Percentiles rank a stretch among this genome's conserved stretches.
phyloP scores from a whole-genome alignment of 768 basidiomycete species.

The Tulasnella sp. region DNA sequence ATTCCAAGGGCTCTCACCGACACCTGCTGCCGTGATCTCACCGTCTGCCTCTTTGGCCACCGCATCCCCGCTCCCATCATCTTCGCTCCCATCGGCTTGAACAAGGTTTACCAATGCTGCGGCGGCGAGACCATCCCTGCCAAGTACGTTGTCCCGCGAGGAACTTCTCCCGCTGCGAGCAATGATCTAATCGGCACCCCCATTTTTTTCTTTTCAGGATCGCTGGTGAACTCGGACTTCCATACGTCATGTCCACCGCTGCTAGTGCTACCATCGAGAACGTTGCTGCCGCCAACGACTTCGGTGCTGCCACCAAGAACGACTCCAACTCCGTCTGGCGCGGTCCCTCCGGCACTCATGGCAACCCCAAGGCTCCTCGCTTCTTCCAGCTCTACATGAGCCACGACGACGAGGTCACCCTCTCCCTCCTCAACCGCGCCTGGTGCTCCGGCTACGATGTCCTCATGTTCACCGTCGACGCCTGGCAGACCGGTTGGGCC shows the following conservation, averaged over 20 bases:
- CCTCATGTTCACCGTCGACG: constrained; percentile 1
- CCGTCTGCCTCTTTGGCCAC: constrained; percentile 53
- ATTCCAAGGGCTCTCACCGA: constrained; percentile 70
- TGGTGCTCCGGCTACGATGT: background rate
- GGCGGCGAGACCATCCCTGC: constrained; percentile 18
- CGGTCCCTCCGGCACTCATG: background rate
- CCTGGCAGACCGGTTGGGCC: background rate
- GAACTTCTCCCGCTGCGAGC: constrained; percentile 13
- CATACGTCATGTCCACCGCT: constrained; percentile 68
- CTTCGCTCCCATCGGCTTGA: constrained; percentile 40
- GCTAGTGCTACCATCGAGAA: constrained; percentile 61
- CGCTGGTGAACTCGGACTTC: constrained; percentile 47
- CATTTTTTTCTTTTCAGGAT: constrained; percentile 56
- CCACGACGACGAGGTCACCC: background rate
- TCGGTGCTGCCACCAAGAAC: constrained; percentile 8
- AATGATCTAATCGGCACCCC: background rate
- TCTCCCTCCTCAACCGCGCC: background rate
- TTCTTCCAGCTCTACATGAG: constrained; percentile 67
- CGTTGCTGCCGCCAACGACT: constrained; percentile 52
- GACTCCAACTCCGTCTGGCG: background rate
- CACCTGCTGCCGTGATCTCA: constrained; percentile 43
- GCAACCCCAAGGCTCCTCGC: constrained; percentile 35
- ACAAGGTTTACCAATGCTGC: constrained; percentile 17
- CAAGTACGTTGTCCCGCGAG: constrained; percentile 16
- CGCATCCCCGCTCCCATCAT: constrained; percentile 50